Base-by-base conservation (phyloP, 129 eudicot genomes). In the Flaveria bidentis region DNA sequence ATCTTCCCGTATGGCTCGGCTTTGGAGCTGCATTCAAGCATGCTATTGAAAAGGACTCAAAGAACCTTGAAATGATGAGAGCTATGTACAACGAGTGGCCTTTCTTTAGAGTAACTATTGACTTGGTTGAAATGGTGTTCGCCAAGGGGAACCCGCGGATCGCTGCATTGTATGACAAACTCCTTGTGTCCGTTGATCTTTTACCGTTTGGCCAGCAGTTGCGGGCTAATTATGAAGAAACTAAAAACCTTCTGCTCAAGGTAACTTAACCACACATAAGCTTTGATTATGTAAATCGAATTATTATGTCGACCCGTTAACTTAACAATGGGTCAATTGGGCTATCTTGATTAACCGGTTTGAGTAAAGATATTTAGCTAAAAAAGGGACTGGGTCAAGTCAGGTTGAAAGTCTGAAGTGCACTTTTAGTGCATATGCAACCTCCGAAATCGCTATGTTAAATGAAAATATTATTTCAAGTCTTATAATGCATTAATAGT, bases 1-100 rank as follows among this genome's bases (percentile, higher is more conserved):
- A 90, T 79, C 91, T 90, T 33, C 96, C 96, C 0, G 96, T 90
- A 12, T 90, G 96, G 96, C 91, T 90, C 14, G 93, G 96, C 9
- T 87, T 88, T 81, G 96, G 93, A 9, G 81, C 89, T 18, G 91
- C 96, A 47, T 80, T 90, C 53, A 90, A 86, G 75, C 85, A 84
- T 75, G 82, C 75, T 25, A 73, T 88, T 5, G 84, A 86, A 16
- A 91, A 84, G 85, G 96, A 88, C 46, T 78, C 76, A 20, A 85
- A 77, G 75, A 88, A 88, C 60, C 91, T 88, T 14, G 81, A 86
- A 33, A 91, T 81, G 86, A 87, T 88, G 20, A 82, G 74, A 76
- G 96, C 81, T 17, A 91, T 91, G 96, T 88, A 91, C 85, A 88
- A 84, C 2, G 79, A 58, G 53, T 91, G 93, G 91, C 91, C 96